Base-by-base conservation (phyloP, 1,139 yeast genomes). In the Zygotorulaspora mrakii region DNA sequence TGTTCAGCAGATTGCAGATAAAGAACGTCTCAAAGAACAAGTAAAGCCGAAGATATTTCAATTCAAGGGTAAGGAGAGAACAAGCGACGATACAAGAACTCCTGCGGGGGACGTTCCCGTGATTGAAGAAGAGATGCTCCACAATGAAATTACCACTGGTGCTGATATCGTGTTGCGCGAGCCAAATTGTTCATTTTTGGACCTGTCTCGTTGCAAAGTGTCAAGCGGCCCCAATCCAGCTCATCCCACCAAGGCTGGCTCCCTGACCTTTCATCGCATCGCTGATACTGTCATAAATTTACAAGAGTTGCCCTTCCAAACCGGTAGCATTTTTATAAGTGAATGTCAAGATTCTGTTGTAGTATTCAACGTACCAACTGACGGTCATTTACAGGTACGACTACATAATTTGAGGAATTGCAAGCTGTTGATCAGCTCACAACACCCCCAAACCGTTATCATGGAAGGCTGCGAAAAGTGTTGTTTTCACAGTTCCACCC, bases 401-500 rank as follows among this genome's bases (percentile, higher is more conserved):
- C 32, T 51, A 11, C 49, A 40, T 35, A 40, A 34, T 11, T 17
- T 49, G 31, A 14, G 20, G 7, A 35, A 39, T 21, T 52, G 56
- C 34, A 40, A 35, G 35, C 31, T 42, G 17, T 17, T 33, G 12
- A 14, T 42, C 9, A 16, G 17, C 4, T 28, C 31, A 28, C 41
- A 23, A 9, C 33, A n/a, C 29, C 36, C 26, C 17, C 53, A 50
- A 31, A 39, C 33, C 13, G 37, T 52, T 10, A 35, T 50, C 12
- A 35, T 52, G 7, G 56, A 52, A 26, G 31, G 41, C 26, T 52
- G 54, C 31, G 6, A 32, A 11, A 30, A 41, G 12, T 48, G 50
- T 24, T 32, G 36, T 8, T 49, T 52, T 31, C 52, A 49, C 31
- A 32, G 36, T 17, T 21, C 25, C 31, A 35, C 45, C 6, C 31